Evolutionary conservation across 495 filamentous ascomycete genomes (phyloP), one percentile per base, ranked within the genome.

Genomic region (Hypomontagnella submonticulosa): DNA sequence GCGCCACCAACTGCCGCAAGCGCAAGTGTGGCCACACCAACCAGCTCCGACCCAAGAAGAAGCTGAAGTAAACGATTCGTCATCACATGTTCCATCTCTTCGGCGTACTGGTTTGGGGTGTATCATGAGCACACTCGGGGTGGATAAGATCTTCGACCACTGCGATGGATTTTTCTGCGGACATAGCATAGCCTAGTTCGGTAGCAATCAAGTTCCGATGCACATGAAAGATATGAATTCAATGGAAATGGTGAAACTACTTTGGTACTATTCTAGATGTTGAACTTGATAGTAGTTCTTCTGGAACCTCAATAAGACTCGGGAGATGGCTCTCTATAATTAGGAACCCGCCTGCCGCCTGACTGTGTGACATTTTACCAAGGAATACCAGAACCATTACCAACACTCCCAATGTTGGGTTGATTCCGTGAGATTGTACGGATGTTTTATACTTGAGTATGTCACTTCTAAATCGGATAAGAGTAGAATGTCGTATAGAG

Each of bases 31-130:
- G 95, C 63, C 95, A 99, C 87, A 93, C 86, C 85, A 98, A 98
- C 90, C 95, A 99, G 88, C 90, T 99, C 76, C 92, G 96, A 83
- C 95, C 95, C 78, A 99, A 99, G 94, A 99, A 99, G 93, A 99
- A 99, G 93, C 88, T 99, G 74, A 99, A 99, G 87, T 99, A 93
- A 73, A 77, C 76, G 68, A 73, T 71, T 78, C 61, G 65, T 63
- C 50, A 52, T 63, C 5, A 3, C 38, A 38, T 66, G 40, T 70
- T 70, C 73, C 74, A 63, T 73, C 73, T 70, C 66, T 76, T 70
- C 71, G 77, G 75, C 75, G 77, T 76, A 72, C 71, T 64, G 71
- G 61, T 74, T 76, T 75, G 51, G 66, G 61, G 52, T 59, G 48
- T 63, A 69, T 69, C 66, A 62, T 57, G 61, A 65, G 66, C 38